Base-by-base conservation (phyloP, 2,329 filamentous ascomycete species). In the Botrytis hyacinthi region DNA sequence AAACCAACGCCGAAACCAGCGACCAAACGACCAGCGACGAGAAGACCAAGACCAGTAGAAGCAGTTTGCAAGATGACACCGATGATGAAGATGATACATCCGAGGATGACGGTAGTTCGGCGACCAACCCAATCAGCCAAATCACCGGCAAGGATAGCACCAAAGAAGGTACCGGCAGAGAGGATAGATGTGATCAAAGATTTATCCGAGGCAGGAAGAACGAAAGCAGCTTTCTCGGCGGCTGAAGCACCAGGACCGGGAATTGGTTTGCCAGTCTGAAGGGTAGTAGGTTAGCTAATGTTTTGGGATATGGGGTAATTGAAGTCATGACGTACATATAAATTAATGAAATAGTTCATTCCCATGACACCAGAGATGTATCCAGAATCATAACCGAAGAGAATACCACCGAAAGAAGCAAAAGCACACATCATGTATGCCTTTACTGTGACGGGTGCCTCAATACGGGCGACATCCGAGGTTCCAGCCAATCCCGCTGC, bases 1-100 rank as follows among this genome's bases (percentile, higher is more conserved):
- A 94, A 94, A 80, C 92, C 93, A 79, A 94, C 92, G 86, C 93
- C 93, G 73, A 94, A 82, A 81, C 93, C 93, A 66, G 92, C 90
- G 78, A 95, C 83, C 73, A 94, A 84, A 86, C 92, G 92, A 81
- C 93, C 93, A 73, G 88, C 75, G 89, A 85, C 76, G 67, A 79
- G 73, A 18, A 78, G 68, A 46, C 72, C 75, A 18, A 79, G 73
- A 86, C 88, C 20, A 92, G 84, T 71, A 51, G 86, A 84, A 71
- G 86, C 84, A 71, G 89, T 90, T 84, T 95, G 92, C 67, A 94
- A 84, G 74, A 90, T 81, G 44, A 90, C 87, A 71, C 79, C 79
- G 63, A 80, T 90, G 75, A 94, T 92, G 87, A 95, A 95, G 78
- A 92, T 94, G 82, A 90, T 89, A 80, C 77, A 79, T 20, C 79